Base-by-base conservation (phyloP, 805 yeast species). In the Saccharomyces mikatae region DNA sequence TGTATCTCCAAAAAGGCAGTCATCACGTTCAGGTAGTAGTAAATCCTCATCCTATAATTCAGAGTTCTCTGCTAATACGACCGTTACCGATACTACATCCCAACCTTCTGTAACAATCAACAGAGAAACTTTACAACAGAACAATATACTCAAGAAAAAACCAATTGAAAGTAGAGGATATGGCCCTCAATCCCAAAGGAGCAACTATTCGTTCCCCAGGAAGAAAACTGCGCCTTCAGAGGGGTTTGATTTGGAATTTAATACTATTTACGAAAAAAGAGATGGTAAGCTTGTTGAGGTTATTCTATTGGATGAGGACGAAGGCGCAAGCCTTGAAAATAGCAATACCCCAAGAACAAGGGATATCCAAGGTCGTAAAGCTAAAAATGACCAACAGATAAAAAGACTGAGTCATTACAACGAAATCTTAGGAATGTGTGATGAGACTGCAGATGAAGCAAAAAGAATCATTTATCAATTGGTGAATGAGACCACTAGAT, bases 401-500 rank as follows among this genome's bases (percentile, higher is more conserved):
- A 31, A 48, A 49, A 10, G 28, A 11, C 46, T 24, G 17, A 44
- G 17, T 13, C 49, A 41, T 24, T 44, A 54, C 13, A 13, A 44
- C n/a, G 56, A 62, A 14, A 55, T 68, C 22, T 50, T 63, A 28
- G 52, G 53, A 9, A 53, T 69, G 61, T 69, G 72, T 50, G 71
- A 68, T 50, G 51, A 58, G 41, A 61, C 67, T 27, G 68, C 71
- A 50, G 58, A 56, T 27, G 56, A 62, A 29, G 69, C 69, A 2
- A 66, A 60, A 50, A 52, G 49, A 14, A 53, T 65, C 4, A 63
- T 69, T 13, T 54, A 61, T 47, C 60, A 59, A 22, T 53, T 68
- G 14, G 60, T 62, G 2, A 53, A 57, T 14, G 54, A 56, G 30
- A 51, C 54, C 1, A 31, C 44, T 29, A 31, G 11, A 13, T 28